Percentiles rank a stretch among this genome's conserved stretches.
Evolutionary conservation across 148 eudicot species (phyloP).

Genomic region (Silene uniflora): DNA sequence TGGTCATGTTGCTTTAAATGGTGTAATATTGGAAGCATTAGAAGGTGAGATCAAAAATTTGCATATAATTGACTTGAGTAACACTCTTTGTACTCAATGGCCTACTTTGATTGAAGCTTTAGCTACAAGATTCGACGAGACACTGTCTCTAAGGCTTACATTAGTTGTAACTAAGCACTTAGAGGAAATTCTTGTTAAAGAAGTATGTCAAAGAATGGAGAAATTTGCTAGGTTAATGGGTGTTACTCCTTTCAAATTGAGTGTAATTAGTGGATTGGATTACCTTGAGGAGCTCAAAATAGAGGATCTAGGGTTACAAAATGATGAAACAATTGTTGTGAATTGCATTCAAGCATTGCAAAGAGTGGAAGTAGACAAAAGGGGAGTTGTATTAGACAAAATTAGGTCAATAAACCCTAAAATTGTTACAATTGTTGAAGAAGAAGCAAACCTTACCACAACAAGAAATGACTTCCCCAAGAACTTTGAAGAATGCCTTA

Average conservation of each 20-base stretch:
- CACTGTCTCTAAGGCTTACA: slow-evolving; percentile 30
- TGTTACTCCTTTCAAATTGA: slow-evolving; percentile 25
- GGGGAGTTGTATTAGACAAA: slow-evolving; percentile 17
- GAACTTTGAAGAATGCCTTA: slow-evolving; percentile 29
- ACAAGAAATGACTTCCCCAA: slow-evolving; percentile 23
- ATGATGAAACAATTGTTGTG: slow-evolving; percentile 26
- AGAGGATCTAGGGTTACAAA: slow-evolving; percentile 24
- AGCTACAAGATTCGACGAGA: slow-evolving; percentile 28
- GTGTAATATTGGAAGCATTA: slow-evolving; percentile 34
- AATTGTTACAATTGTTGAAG: slow-evolving; percentile 29
- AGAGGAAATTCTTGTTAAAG: slow-evolving; percentile 14
- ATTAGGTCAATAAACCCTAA: slow-evolving; percentile 23
- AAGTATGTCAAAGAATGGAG: slow-evolving; percentile 26
- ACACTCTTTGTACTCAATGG: slow-evolving; percentile 38
- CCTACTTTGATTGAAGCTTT: slow-evolving; percentile 34
- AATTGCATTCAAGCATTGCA: slow-evolving; percentile 32
- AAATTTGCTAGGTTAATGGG: slow-evolving; percentile 35
- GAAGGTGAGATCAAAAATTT: slow-evolving; percentile 20
- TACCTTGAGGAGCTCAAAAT: slow-evolving; percentile 16
- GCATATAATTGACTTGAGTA: slow-evolving; percentile 31
- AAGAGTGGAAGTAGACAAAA: slow-evolving; percentile 24
- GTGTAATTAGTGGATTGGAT: slow-evolving; percentile 21
- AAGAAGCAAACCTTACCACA: slow-evolving; percentile 28
- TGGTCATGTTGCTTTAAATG: slow-evolving; percentile 39
- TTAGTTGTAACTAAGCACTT: slow-evolving; percentile 19